phyloP scores from a whole-genome alignment of 441 rosid species.

The Hypseocharis bilobata region DNA sequence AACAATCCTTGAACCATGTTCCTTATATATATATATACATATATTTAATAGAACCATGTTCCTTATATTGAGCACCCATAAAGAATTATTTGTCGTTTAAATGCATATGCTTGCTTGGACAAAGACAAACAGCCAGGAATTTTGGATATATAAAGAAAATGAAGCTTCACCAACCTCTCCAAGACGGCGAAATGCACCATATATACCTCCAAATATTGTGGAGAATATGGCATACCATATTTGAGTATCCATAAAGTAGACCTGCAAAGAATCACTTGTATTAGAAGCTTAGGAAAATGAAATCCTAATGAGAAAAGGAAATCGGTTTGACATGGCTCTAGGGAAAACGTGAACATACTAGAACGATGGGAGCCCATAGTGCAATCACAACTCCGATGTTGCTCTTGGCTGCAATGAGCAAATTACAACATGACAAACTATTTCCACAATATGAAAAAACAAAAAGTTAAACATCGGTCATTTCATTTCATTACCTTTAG shows the following conservation, averaged over 20 bases:
- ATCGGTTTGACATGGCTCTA: not conserved
- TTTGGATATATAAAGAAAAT: not conserved
- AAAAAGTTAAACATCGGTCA: not conserved
- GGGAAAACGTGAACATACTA: constrained; percentile 39
- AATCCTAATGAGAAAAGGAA: constrained; percentile 9
- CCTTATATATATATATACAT: too few species aligned
- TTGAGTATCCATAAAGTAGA: constrained; percentile 96
- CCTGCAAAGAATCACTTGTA: constrained; percentile 31
- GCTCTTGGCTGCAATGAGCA: constrained; percentile 66
- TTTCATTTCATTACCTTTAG: constrained; percentile 52
- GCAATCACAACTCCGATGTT: constrained; percentile 91
- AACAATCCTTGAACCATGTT: too few species aligned
- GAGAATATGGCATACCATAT: constrained; percentile 99
- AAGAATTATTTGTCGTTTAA: too few species aligned
- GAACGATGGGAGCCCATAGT: constrained; percentile 94
- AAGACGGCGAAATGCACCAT: constrained; percentile 95
- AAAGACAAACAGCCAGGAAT: too few species aligned
- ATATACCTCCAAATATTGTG: constrained; percentile 90
- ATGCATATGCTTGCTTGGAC: too few species aligned
- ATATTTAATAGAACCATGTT: too few species aligned
- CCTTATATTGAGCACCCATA: not conserved
- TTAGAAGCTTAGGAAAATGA: constrained; percentile 18
- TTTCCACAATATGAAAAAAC: not conserved
- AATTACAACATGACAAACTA: constrained; percentile 1
- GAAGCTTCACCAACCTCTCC: constrained; percentile 64